These are phyloP conservation scores for Gymnopilus junonius DNA, from an alignment of 768 basidiomycete species.

Conservation along the genomic window DNA sequence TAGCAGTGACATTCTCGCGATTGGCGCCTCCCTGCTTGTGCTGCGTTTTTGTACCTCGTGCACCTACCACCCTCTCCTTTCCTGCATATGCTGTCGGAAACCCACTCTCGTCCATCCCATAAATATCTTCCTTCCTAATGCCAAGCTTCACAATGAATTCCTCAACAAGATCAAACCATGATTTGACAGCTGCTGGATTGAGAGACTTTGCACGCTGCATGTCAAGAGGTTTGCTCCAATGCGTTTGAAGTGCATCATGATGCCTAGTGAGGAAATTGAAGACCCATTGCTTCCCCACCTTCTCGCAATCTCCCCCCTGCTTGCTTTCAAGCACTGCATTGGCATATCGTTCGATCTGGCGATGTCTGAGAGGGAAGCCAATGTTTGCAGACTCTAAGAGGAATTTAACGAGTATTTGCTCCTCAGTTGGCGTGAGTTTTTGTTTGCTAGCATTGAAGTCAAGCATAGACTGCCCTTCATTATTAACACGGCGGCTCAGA, in stretches of 20 bases:
- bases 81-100: constrained; percentile 24
- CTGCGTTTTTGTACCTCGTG: constrained; percentile 29
- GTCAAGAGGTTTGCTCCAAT: constrained; percentile 37
- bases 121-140: constrained; percentile 27
- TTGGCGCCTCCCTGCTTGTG: constrained; percentile 33
- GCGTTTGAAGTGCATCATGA: constrained; percentile 25
- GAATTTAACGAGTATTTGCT: constrained; percentile 2
- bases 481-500: not conserved
- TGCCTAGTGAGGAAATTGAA: constrained; percentile 30
- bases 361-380: not conserved
- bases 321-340: not conserved
- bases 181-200: constrained; percentile 32
- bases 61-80: constrained; percentile 29
- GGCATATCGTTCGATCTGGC: not conserved
- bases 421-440: constrained; percentile 4
- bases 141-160: constrained; percentile 26
- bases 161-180: constrained; percentile 37
- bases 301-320: not conserved
- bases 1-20: constrained; percentile 18
- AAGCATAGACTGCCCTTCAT: not conserved
- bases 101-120: constrained; percentile 41
- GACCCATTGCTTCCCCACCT: constrained; percentile 5
- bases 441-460: constrained; percentile 7
- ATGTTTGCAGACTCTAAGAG: not conserved
- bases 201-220: constrained; percentile 30